A percentile compares a stretch with the other conserved stretches of the same genome.
phyloP scores from a whole-genome alignment of 768 basidiomycete species.

The Lentinula sp. region DNA sequence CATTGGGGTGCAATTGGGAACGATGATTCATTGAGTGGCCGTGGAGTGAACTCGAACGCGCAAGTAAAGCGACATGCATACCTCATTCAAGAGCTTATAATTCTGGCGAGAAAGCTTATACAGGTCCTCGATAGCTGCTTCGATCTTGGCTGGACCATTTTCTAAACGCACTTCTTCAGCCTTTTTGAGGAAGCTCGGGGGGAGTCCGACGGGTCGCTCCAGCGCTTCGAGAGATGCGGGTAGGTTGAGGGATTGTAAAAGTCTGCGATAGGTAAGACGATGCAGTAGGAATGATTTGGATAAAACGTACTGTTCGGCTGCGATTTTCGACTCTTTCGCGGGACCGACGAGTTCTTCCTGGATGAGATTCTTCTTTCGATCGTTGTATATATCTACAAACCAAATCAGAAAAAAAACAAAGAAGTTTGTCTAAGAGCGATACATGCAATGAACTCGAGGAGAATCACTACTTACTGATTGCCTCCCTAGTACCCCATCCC shows the following conservation, averaged over 20 bases:
- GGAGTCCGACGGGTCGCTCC: conserved; percentile 81
- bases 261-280: conserved; percentile 30
- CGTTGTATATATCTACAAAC: conserved; percentile 72
- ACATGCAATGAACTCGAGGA: background rate
- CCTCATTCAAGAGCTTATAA: conserved; percentile 67
- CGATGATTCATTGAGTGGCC: background rate
- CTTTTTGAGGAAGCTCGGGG: conserved; percentile 80
- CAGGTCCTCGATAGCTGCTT: conserved; percentile 68
- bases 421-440: background rate
- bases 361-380: conserved; percentile 68
- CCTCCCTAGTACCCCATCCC: conserved; percentile 83
- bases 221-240: conserved; percentile 85
- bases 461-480: conserved; percentile 59
- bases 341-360: conserved; percentile 58
- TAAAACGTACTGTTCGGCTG: conserved; percentile 44
- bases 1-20: background rate
- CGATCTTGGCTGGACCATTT: conserved; percentile 69
- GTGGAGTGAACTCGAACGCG: too few relatives aligned
- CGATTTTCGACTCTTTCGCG: conserved; percentile 57
- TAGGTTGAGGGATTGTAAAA: conserved; percentile 65
- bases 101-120: conserved; percentile 59
- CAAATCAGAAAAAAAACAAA: background rate
- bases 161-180: conserved; percentile 79
- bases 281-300: background rate
- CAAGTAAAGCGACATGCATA: conserved; percentile 21